Base-by-base conservation (phyloP, 176 grass and related monocot genomes). In the Urochloa ruziziensis region DNA sequence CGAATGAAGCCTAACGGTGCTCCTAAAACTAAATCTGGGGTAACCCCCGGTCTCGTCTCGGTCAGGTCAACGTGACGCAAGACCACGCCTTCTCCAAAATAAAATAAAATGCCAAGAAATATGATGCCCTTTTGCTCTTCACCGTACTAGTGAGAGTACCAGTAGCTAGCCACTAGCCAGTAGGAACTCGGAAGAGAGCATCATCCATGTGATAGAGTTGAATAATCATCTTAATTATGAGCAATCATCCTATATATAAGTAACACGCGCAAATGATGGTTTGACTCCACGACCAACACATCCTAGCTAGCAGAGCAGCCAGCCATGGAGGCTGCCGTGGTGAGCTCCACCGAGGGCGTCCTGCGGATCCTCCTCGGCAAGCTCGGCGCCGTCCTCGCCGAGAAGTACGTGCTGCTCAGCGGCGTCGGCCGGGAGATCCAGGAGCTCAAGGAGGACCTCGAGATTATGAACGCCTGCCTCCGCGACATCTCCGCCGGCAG, bases 381-480 rank as follows among this genome's bases (percentile, higher is more conserved):
- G 75, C 59, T 78, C 4, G 42, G 39, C 17, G 5, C 25, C 58
- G 25, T 78, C 18, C 25, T 78, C 10, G 39, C 75, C 75, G 43
- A 30, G n/a, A 78, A 63, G 40, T 63, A 46, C 6, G 27, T 16
- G 10, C 58, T 64, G 39, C 58, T 78, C 39, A 1, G 40, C 18
- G 40, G 75, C 16, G 75, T 78, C 4, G 13, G 40, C 25, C 4
- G 6, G 24, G 58, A 34, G 69, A 32, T 81, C 34, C 63, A 68
- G 78, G 62, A 81, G 62, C 46, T 81, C 32, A 81, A 81, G n/a
- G 78, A 81, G 2, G 47, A 81, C 23, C 78, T 81, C 2, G 47
- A 81, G 78, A 81, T 48, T 63, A 81, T 81, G 78, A 81, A 36
- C 15, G n/a, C 78, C 14, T 81, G 62, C n/a, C 78, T 81, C 78